Evolutionary conservation across 345 rosid species (phyloP).

Genomic region (Eucalyptus virginea): DNA sequence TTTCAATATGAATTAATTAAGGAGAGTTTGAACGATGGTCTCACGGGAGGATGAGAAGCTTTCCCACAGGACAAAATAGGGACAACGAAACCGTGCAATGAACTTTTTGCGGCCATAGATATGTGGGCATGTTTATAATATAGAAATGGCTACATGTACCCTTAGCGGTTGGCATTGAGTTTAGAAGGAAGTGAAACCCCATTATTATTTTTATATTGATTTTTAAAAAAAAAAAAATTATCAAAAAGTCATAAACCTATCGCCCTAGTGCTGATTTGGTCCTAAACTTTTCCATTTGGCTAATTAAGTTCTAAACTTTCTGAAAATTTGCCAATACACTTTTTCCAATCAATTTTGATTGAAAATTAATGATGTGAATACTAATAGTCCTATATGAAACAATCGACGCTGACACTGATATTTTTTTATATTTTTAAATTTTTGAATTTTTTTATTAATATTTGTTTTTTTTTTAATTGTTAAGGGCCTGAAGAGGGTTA

Average conservation of each 20-base stretch:
- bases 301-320: fast-evolving
- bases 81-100: background rate
- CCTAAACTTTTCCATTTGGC: fast-evolving
- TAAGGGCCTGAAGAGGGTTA: fast-evolving
- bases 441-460: no score
- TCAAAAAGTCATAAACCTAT: background rate
- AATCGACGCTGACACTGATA: no score
- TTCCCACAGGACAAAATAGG: background rate
- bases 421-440: no score
- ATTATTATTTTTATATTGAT: background rate
- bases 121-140: background rate
- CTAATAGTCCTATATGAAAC: fast-evolving
- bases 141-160: background rate
- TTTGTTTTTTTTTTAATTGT: background rate
- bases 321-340: background rate
- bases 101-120: background rate
- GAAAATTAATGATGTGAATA: background rate
- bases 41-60: background rate
- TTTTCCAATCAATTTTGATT: fast-evolving
- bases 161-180: background rate
- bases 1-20: background rate
- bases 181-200: background rate
- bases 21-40: background rate
- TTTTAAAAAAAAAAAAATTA: background rate
- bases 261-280: fast-evolving